phyloP scores from a whole-genome alignment of 176 grass and related monocot genomes.

The Tillandsia leiboldiana region DNA sequence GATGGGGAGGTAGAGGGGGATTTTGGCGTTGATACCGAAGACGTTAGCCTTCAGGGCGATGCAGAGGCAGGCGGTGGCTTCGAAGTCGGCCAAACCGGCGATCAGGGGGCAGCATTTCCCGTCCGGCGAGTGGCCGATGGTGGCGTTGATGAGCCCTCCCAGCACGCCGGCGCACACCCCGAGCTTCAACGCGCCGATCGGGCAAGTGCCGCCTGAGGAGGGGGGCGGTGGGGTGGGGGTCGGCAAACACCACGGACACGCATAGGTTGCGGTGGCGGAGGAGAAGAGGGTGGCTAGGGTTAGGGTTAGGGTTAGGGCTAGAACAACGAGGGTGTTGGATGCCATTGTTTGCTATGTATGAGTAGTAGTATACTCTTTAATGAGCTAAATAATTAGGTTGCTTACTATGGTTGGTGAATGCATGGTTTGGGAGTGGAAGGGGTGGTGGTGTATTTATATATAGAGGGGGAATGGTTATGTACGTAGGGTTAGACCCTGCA shows the following conservation, averaged over 20 bases:
- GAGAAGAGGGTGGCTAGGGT: too few species aligned
- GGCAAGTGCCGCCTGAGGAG: not conserved
- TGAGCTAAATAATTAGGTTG: too few species aligned
- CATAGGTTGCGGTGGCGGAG: too few species aligned
- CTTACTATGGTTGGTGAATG: too few species aligned
- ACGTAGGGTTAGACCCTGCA: too few species aligned
- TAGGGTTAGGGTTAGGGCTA: too few species aligned
- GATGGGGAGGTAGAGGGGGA: slow-evolving; percentile 7
- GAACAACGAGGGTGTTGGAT: too few species aligned
- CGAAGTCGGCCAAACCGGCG: slow-evolving; percentile 11
- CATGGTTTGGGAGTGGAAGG: too few species aligned
- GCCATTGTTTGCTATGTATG: too few species aligned
- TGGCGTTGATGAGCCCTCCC: not conserved
- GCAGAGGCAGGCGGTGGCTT: slow-evolving; percentile 19
- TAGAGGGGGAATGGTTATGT: too few species aligned
- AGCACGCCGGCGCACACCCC: slow-evolving; percentile 10
- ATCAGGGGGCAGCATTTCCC: slow-evolving; percentile 2
- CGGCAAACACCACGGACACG: not conserved
- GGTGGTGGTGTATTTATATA: too few species aligned
- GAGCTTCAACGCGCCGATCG: slow-evolving; percentile 10
- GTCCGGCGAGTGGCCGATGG: not conserved
- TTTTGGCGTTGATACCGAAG: not conserved
- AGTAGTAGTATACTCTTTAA: too few species aligned
- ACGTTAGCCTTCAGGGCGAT: slow-evolving; percentile 3
- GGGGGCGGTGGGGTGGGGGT: not conserved